Evolutionary conservation across 2,329 filamentous ascomycete genomes (phyloP).

Genomic region (Aquanectria penicillioides): DNA sequence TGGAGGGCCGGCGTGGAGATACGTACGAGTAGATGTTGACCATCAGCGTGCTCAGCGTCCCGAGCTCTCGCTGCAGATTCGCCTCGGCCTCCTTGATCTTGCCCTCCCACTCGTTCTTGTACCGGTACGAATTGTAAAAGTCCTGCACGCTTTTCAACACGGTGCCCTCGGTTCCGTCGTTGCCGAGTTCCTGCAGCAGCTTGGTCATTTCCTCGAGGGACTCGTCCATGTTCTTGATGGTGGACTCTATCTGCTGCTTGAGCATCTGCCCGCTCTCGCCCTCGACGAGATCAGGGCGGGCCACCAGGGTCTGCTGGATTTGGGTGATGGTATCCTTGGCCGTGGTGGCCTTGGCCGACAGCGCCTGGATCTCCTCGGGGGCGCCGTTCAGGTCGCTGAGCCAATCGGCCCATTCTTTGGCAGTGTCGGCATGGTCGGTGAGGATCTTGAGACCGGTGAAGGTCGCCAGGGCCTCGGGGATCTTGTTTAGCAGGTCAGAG

Average conservation of each 20-base stretch:
- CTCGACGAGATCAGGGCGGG: conserved; percentile 44
- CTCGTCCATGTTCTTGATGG: conserved; percentile 38
- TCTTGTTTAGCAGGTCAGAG: conserved; percentile 30
- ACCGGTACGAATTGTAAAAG: conserved; percentile 48
- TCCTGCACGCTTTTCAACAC: conserved; percentile 38
- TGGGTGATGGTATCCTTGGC: conserved; percentile 46
- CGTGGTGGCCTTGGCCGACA: conserved; percentile 40
- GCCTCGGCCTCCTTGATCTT: conserved; percentile 44
- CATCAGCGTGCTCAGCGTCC: conserved; percentile 43
- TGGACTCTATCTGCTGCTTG: conserved; percentile 43
- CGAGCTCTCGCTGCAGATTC: conserved; percentile 43
- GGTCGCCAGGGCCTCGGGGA: conserved; percentile 39
- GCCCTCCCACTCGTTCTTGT: conserved; percentile 45
- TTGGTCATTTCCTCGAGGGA: conserved; percentile 44
- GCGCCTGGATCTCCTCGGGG: conserved; percentile 43
- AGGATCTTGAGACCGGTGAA: conserved; percentile 41
- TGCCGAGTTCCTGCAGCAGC: conserved; percentile 42
- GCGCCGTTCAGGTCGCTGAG: conserved; percentile 44
- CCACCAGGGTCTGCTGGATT: conserved; percentile 42
- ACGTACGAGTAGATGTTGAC: conserved; percentile 48
- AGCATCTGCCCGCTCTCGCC: conserved; percentile 42
- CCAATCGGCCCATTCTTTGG: conserved; percentile 49
- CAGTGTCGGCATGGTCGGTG: conserved; percentile 42
- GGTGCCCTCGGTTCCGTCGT: conserved; percentile 33
- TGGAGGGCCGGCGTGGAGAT: accelerated